phyloP scores from a whole-genome alignment of 805 yeast species.

The Schwanniomyces vanrijiae region DNA sequence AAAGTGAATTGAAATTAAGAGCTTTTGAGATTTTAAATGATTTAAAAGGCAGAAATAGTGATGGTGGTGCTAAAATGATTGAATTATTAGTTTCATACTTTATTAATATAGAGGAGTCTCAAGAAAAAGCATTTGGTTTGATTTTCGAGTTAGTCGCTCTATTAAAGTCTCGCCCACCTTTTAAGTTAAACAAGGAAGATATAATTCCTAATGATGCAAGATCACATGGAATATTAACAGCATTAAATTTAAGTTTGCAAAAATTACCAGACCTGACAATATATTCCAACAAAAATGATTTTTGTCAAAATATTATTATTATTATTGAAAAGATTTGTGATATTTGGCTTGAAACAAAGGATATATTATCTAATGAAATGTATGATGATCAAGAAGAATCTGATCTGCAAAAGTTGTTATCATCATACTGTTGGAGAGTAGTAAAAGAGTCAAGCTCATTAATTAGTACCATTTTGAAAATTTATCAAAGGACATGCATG shows the following conservation, averaged over 20 bases:
- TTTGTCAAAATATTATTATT: conserved; percentile 7
- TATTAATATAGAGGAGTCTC: conserved; percentile 13
- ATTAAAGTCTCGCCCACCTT: conserved; percentile 32
- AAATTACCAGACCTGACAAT: conserved; percentile 10
- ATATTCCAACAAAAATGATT: background rate
- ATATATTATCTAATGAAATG: conserved; percentile 58
- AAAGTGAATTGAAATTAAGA: conserved; percentile 12
- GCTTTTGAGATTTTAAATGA: conserved; percentile 31
- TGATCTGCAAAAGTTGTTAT: conserved; percentile 45
- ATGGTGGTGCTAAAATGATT: conserved; percentile 73
- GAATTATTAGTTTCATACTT: conserved; percentile 47
- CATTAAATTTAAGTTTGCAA: conserved; percentile 49
- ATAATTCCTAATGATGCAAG: conserved; percentile 31
- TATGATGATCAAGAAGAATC: conserved; percentile 37
- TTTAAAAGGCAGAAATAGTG: conserved; percentile 63
- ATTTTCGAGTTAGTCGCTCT: conserved; percentile 28
- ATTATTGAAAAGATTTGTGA: conserved; percentile 17
- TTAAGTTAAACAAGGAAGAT: background rate
- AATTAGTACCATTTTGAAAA: conserved; percentile 40
- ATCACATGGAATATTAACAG: conserved; percentile 70
- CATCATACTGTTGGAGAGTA: conserved; percentile 80
- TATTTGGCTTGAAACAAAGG: conserved; percentile 47
- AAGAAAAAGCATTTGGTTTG: conserved; percentile 18
- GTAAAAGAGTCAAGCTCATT: conserved; percentile 71
- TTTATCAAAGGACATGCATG: background rate